Evolutionary conservation across 371 early-diverging fungal species (phyloP).

Genomic region (Fennellomyces sp.): DNA sequence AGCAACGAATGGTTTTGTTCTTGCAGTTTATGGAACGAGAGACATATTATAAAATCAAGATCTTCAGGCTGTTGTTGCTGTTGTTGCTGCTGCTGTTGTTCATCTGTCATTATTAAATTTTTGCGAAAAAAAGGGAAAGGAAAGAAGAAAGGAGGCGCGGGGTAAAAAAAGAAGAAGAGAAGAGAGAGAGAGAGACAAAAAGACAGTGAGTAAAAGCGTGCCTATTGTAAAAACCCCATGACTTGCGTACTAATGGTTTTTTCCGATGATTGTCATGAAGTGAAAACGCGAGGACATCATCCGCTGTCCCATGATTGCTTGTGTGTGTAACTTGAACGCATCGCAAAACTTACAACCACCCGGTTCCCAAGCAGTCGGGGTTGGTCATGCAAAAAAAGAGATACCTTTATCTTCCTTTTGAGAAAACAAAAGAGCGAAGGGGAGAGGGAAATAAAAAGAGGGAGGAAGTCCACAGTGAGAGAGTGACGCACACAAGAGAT

Average conservation of each 20-base stretch:
- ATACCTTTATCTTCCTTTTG: neutral
- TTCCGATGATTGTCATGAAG: too few species aligned
- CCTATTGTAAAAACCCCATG: too few species aligned
- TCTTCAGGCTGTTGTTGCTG: conserved; percentile 1
- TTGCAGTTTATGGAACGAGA: conserved; percentile 17
- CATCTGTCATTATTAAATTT: neutral
- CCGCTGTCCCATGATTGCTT: conserved; percentile 2
- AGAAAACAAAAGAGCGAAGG: neutral
- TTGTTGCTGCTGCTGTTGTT: neutral
- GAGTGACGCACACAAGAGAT: too few species aligned
- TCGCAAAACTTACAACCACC: too few species aligned
- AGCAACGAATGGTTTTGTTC: conserved; percentile 3
- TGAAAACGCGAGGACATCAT: too few species aligned
- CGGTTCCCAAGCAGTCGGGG: too few species aligned
- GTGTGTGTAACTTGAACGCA: too few species aligned
- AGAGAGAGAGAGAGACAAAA: neutral
- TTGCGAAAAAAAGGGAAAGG: conserved; percentile 1
- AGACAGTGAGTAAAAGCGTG: neutral
- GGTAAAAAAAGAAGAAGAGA: conserved; percentile 6
- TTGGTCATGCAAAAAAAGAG: too few species aligned
- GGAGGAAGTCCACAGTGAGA: too few species aligned
- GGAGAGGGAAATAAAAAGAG: neutral
- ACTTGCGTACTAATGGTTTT: too few species aligned
- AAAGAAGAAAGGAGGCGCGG: neutral
- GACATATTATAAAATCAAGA: conserved; percentile 14